phyloP scores from a whole-genome alignment of 2,329 filamentous ascomycete species.

The Phyllosticta citriasiana region DNA sequence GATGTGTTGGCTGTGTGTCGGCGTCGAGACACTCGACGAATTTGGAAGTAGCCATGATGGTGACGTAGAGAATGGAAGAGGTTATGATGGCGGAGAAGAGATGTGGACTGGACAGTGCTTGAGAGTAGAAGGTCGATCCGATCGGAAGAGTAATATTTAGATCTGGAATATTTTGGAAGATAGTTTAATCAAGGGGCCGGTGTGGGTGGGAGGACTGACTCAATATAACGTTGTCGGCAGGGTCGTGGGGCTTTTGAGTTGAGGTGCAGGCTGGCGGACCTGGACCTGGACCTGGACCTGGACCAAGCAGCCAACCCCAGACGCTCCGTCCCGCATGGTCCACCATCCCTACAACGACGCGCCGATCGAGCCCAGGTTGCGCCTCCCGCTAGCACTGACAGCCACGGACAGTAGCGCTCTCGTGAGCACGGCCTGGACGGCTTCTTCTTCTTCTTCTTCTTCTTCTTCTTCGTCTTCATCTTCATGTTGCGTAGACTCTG shows the following conservation, averaged over 20 bases:
- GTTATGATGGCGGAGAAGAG: not conserved
- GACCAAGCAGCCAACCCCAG: not conserved
- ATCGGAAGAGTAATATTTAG: not conserved
- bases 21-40: conserved; percentile 30
- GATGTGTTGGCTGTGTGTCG: conserved; percentile 21
- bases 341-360: not conserved
- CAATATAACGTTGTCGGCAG: not conserved
- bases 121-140: not conserved
- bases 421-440: not conserved
- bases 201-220: not conserved
- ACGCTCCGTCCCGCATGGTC: not conserved
- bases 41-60: conserved; percentile 24
- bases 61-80: conserved; percentile 10
- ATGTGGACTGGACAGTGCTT: not conserved
- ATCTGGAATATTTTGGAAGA: not conserved
- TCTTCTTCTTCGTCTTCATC: not conserved
- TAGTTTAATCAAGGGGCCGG: not conserved
- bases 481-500: not conserved
- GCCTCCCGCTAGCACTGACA: not conserved
- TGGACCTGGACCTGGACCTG: not conserved
- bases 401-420: not conserved
- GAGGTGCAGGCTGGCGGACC: no score
- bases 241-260: not conserved
- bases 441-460: not conserved
- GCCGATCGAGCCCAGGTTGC: not conserved